A percentile compares a stretch with the other conserved stretches of the same genome.
These are phyloP conservation scores for Entomortierella lignicola DNA, from an alignment of 192 early-diverging fungal species.

Conservation along the genomic window DNA sequence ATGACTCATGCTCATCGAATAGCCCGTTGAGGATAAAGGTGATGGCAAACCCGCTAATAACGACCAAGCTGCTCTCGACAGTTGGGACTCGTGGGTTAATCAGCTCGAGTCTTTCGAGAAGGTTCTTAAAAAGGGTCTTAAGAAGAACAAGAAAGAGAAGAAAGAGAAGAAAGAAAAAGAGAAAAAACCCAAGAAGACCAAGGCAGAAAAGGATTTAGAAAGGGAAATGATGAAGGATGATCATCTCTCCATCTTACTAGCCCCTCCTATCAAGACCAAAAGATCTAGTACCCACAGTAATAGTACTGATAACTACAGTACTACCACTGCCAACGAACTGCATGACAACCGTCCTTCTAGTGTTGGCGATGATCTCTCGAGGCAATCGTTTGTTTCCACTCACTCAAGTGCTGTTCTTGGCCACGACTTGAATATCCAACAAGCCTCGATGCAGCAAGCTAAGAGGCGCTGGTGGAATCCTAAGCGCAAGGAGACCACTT, in stretches of 20 bases:
- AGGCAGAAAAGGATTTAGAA: not conserved
- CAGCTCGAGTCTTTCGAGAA: slow-evolving; percentile 52
- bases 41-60: slow-evolving; percentile 2
- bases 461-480: slow-evolving; percentile 46
- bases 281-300: slow-evolving; percentile 2
- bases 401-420: slow-evolving; percentile 20
- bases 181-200: not conserved
- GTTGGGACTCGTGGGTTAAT: slow-evolving; percentile 54
- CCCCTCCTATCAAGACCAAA: not conserved
- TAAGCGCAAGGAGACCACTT: slow-evolving; percentile 38
- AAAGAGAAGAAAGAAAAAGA: not conserved
- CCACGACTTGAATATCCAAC: slow-evolving; percentile 7
- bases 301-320: not conserved
- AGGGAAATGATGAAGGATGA: not conserved
- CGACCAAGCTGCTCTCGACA: slow-evolving; percentile 25
- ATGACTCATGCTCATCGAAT: not conserved
- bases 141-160: slow-evolving; percentile 22
- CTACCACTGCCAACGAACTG: not conserved
- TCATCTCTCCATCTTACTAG: not conserved
- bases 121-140: slow-evolving; percentile 45
- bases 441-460: slow-evolving; percentile 34
- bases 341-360: slow-evolving; percentile 1
- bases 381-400: slow-evolving; percentile 27
- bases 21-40: slow-evolving; percentile 28
- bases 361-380: slow-evolving; percentile 1